These are phyloP conservation scores for Trypanosoma melophagium DNA, from an alignment of 208 protist genomes.

Conservation along the genomic window DNA sequence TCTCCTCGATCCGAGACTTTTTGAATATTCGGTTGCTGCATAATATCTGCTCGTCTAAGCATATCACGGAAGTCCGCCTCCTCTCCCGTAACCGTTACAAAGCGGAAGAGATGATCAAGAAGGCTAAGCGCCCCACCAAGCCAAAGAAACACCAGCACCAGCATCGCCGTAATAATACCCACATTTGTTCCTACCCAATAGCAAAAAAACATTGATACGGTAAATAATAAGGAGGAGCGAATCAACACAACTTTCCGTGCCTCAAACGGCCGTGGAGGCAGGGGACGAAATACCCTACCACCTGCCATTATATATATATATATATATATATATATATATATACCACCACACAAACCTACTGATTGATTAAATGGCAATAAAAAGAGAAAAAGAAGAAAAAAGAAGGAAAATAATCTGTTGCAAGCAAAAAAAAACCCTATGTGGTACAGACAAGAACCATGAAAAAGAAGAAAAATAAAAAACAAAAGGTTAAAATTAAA, in stretches of 20 bases:
- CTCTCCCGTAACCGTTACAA: constrained; percentile 20
- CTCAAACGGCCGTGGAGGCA: neutral
- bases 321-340: constrained; percentile 22
- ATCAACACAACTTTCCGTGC: neutral
- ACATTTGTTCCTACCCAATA: constrained; percentile 19
- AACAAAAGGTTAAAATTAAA: neutral
- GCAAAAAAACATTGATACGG: constrained; percentile 7
- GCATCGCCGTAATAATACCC: constrained; percentile 8
- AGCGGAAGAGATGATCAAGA: constrained; percentile 13
- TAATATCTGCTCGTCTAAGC: constrained; percentile 81
- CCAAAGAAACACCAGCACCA: constrained; percentile 21
- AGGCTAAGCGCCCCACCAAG: constrained; percentile 21
- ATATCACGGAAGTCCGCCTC: constrained; percentile 55
- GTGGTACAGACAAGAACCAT: neutral
- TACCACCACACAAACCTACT: neutral
- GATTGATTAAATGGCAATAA: neutral
- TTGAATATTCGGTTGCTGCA: constrained; percentile 77
- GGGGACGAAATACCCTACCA: neutral
- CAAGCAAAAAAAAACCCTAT: neutral
- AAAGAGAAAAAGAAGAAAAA: constrained; percentile 1
- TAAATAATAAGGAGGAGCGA: constrained; percentile 14
- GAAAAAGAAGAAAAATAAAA: constrained; percentile 2
- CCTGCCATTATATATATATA: constrained; percentile 22
- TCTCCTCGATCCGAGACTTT: constrained; percentile 67
- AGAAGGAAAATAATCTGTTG: neutral